phyloP scores from a whole-genome alignment of 345 rosid genomes.

The Linum trigynum region DNA sequence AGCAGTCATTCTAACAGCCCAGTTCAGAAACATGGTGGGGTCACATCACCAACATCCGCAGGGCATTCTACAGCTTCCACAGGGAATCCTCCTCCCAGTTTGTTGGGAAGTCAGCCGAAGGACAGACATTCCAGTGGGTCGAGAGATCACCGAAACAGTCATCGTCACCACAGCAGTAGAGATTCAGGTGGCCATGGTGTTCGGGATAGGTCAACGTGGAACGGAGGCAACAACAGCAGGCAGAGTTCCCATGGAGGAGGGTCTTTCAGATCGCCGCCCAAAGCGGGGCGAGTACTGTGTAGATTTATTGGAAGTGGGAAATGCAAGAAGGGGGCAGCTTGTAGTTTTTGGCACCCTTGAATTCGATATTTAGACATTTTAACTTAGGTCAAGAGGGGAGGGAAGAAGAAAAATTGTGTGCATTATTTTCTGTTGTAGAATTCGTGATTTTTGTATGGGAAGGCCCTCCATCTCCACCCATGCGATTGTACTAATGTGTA shows the following conservation, averaged over 20 bases:
- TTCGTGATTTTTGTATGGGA: neutral
- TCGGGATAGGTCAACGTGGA: neutral
- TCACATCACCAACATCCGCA: conserved; percentile 7
- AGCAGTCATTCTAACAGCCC: conserved; percentile 30
- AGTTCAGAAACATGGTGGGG: conserved; percentile 28
- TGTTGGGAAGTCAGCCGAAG: neutral
- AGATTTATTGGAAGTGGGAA: neutral
- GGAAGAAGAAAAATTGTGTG: neutral
- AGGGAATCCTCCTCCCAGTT: neutral
- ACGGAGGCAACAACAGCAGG: neutral
- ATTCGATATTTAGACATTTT: neutral
- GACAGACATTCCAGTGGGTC: too few relatives aligned
- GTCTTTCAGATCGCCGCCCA: neutral
- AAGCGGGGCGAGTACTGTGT: neutral
- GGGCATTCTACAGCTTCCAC: neutral
- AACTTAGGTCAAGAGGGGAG: neutral
- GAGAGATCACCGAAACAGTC: too few relatives aligned
- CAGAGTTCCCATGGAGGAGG: neutral
- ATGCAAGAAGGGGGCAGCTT: neutral
- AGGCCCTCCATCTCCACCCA: neutral
- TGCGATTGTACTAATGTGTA: neutral
- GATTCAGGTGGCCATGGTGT: neutral
- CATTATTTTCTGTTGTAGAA: neutral
- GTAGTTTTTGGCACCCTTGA: neutral
- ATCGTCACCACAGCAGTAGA: neutral